Conservation (phyloP, 208 protist genomes). For the Trypanosoma boissoni region DNA sequence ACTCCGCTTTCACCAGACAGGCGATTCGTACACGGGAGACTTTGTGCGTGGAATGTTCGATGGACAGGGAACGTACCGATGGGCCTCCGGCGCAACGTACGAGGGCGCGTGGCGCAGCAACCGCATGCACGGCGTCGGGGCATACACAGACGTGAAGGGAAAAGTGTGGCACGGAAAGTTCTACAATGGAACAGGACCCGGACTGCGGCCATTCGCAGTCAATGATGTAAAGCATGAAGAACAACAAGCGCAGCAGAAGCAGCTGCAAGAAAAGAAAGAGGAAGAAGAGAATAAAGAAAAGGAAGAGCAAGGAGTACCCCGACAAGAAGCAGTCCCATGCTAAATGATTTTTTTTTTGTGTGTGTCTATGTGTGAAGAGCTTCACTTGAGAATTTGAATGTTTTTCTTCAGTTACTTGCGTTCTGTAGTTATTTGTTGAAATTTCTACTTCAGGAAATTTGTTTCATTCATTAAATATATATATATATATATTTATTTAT, state of each 20-base stretch:
- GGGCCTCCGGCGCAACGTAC: slow-evolving; percentile 65
- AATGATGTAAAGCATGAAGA: neutral
- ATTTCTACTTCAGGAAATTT: no score
- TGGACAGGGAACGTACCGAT: slow-evolving; percentile 72
- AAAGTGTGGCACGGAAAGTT: slow-evolving; percentile 77
- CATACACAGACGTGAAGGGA: slow-evolving; percentile 74
- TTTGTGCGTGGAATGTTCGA: slow-evolving; percentile 68
- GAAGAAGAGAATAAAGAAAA: neutral
- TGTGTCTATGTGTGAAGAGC: neutral
- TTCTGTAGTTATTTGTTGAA: no score
- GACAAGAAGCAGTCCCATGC: no score
- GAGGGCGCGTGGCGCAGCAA: slow-evolving; percentile 72
- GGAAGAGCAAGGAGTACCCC: neutral
- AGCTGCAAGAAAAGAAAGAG: neutral
- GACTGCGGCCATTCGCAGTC: slow-evolving; percentile 35
- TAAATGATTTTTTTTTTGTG: neutral
- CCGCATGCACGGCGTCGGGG: slow-evolving; percentile 84
- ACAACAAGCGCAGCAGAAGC: slow-evolving; percentile 2
- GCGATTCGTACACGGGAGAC: slow-evolving; percentile 53
- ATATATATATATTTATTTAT: slow-evolving; percentile 1
- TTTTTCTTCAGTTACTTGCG: no score
- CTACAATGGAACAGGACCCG: slow-evolving; percentile 78
- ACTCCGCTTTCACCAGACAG: slow-evolving; percentile 48
- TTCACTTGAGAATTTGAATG: no score
- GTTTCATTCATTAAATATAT: no score